Evolutionary conservation across 169 alveolate species (phyloP).

Genomic region (Plasmodium inui): DNA sequence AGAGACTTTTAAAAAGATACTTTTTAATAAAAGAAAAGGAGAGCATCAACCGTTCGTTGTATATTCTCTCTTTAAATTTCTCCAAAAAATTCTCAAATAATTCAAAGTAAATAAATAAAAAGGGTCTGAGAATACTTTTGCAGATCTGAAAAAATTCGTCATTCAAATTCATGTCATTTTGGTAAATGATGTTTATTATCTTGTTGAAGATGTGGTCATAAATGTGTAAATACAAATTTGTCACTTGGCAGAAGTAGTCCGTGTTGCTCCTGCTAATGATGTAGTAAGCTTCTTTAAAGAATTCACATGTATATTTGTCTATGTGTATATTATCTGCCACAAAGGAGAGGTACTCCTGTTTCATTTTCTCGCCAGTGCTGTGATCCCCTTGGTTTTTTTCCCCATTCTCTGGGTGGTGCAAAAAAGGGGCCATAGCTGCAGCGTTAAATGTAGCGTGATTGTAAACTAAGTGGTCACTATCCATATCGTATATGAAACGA

Average conservation of each 20-base stretch:
- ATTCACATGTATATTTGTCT: conserved; percentile 34
- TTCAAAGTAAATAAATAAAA: conserved; percentile 49
- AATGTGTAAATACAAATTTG: conserved; percentile 32
- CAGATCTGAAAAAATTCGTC: conserved; percentile 51
- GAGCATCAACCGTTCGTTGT: conserved; percentile 24
- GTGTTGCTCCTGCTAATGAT: conserved; percentile 46
- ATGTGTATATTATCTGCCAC: conserved; percentile 29
- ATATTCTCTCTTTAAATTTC: conserved; percentile 31
- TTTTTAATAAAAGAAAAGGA: conserved; percentile 50
- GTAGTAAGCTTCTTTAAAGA: conserved; percentile 53
- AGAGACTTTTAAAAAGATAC: conserved; percentile 60
- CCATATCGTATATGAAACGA: conserved; percentile 24
- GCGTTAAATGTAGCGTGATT: conserved; percentile 22
- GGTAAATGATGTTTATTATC: conserved; percentile 37
- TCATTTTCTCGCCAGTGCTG: background rate
- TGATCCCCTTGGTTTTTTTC: background rate
- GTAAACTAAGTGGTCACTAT: conserved; percentile 22
- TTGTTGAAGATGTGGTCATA: conserved; percentile 68
- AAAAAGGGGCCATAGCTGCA: background rate
- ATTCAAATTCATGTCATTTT: conserved; percentile 74
- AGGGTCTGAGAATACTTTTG: conserved; percentile 37
- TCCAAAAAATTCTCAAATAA: conserved; percentile 28
- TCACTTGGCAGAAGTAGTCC: conserved; percentile 1
- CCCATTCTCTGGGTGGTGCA: background rate
- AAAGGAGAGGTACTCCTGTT: conserved; percentile 14